Evolutionary conservation across 768 basidiomycete species (phyloP), one percentile per base, ranked within the genome.

Genomic region (Termitomyces sp.): DNA sequence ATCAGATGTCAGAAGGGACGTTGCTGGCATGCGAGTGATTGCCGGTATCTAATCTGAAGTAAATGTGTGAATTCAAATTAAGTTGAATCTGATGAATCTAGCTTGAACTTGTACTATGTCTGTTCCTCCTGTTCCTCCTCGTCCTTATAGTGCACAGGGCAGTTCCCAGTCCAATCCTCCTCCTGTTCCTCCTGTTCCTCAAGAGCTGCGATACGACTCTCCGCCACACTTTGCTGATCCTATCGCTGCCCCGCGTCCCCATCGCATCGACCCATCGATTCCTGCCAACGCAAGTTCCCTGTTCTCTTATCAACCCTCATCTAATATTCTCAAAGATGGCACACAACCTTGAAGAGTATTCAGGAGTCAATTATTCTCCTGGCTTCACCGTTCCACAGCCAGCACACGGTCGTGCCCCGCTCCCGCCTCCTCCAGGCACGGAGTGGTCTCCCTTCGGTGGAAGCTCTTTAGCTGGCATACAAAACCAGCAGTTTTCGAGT

Each of bases 181-280:
- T 28, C 70, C 66, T 48, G 63, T 66, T 60, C 76, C 67, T 59
- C 74, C 61, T 50, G 66, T 56, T 61, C 75, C 67, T 59, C 68
- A 14, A 63, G 61, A 55, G 68, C 68, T 38, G 28, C 66, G 59
- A 11, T 72, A 72, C 52, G 72, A 72, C 20, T 78, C 80, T 3
- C 72, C 69, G 0, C 83, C 78, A 16, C 83, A 84, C 60, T 82
- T 77, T 58, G 78, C 78, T 61, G 65, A 82, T 59, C 76, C 86
- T 3, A 70, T 89, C 20, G 79, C 79, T 2, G 88, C 88, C 0
- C 88, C 88, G 5, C 76, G 84, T 11, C 86, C 88, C 0, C 83
- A 86, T 62, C 79, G 82, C 40, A 56, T 86, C 13, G 82, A 86
- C 62, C 83, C 83, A 10, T 76, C 74, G 60, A 67, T 88, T 0